Evolutionary conservation across 2,329 filamentous ascomycete genomes (phyloP).

Genomic region (Hymenoscyphus fructigenus): DNA sequence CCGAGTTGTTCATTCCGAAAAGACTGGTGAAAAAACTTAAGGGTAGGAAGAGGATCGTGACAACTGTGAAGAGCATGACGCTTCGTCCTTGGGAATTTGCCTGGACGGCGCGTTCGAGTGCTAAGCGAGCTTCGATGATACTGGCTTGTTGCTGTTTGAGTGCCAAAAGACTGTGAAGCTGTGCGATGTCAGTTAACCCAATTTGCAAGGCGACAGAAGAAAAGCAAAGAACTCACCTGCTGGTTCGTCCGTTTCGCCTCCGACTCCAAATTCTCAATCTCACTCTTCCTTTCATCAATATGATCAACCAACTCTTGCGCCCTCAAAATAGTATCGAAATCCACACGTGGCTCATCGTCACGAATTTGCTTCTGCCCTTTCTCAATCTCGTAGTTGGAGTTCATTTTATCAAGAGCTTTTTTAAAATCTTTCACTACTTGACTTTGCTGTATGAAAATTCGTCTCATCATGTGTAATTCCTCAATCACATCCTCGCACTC

Average conservation of each 20-base stretch:
- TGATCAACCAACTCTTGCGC: constrained; percentile 24
- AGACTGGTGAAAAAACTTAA: constrained; percentile 41
- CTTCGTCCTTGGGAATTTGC: constrained; percentile 43
- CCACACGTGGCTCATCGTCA: constrained; percentile 10
- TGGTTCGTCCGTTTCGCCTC: constrained; percentile 16
- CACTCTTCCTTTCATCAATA: constrained; percentile 28
- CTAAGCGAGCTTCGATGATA: constrained; percentile 45
- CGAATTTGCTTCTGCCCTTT: constrained; percentile 24
- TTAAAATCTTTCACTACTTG: constrained; percentile 18
- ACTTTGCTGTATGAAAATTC: constrained; percentile 35
- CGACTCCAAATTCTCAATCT: constrained; percentile 21
- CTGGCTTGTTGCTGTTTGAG: constrained; percentile 49
- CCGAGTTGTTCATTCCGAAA: constrained; percentile 41
- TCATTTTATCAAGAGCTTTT: constrained; percentile 14
- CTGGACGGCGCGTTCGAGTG: constrained; percentile 42
- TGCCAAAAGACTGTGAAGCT: constrained; percentile 38
- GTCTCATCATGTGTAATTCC: constrained; percentile 46
- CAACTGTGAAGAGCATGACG: constrained; percentile 48
- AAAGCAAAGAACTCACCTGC: constrained; percentile 1
- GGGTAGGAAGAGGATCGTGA: constrained; percentile 47
- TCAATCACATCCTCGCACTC: constrained; percentile 47
- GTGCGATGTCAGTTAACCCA: not conserved
- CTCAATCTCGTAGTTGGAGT: constrained; percentile 24
- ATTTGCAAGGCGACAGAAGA: not conserved
- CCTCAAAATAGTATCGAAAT: constrained; percentile 18